These are phyloP conservation scores for Aristolochia contorta DNA, from an alignment of 164 flowering plant genomes.

Conservation along the genomic window DNA sequence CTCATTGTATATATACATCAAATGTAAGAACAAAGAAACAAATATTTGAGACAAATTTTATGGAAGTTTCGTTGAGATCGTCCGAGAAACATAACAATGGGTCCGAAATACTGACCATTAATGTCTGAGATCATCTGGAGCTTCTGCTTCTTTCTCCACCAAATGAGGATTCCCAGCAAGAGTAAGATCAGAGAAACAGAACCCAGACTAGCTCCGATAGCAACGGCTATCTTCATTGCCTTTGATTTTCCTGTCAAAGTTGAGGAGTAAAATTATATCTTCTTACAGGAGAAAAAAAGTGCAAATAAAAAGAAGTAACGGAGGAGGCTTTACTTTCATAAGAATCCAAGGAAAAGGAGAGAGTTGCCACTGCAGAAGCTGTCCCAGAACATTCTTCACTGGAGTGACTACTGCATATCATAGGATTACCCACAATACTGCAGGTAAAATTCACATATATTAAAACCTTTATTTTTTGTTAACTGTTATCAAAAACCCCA, in stretches of 20 bases:
- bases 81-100: no score
- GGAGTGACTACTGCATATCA: conserved; percentile 51
- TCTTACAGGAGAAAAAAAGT: not conserved
- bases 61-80: no score
- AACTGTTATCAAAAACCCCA: no score
- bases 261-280: not conserved
- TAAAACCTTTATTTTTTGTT: not conserved
- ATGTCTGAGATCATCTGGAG: conserved; percentile 35
- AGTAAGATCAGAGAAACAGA: conserved; percentile 23
- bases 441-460: not conserved
- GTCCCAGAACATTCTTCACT: conserved; percentile 54
- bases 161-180: conserved; percentile 27
- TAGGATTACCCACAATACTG: conserved; percentile 69
- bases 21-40: no score
- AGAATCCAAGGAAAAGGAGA: conserved; percentile 33
- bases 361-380: conserved; percentile 24
- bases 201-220: conserved; percentile 57
- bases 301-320: not conserved
- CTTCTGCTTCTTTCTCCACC: conserved; percentile 35
- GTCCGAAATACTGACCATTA: conserved; percentile 26
- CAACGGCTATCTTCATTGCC: conserved; percentile 52
- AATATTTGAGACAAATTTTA: no score
- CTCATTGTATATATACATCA: no score
- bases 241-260: conserved; percentile 31
- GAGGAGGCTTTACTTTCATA: conserved; percentile 34